A percentile compares a stretch with the other conserved stretches of the same genome.
phyloP scores from a whole-genome alignment of 208 protist species.

The Leishmania turanica region DNA sequence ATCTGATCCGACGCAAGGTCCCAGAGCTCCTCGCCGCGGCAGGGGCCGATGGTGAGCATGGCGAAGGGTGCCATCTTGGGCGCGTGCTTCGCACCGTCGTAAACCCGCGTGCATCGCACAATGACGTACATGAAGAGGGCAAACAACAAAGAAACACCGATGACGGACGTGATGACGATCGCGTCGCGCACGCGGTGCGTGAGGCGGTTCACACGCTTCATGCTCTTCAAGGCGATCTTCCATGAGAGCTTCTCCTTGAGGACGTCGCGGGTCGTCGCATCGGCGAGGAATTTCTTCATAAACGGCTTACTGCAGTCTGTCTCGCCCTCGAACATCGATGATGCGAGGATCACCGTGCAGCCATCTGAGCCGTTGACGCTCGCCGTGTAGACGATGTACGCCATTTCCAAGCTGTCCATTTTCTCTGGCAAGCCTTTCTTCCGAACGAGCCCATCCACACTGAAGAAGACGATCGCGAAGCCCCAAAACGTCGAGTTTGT shows the following conservation, averaged over 20 bases:
- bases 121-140: conserved; percentile 27
- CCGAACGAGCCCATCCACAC: conserved; percentile 40
- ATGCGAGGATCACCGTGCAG: conserved; percentile 25
- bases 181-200: conserved; percentile 5
- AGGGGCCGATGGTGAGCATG: conserved; percentile 65
- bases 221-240: conserved; percentile 33
- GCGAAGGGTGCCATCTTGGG: conserved; percentile 78
- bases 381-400: conserved; percentile 23
- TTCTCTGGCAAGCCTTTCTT: conserved; percentile 5
- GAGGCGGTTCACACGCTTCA: conserved; percentile 12
- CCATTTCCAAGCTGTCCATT: conserved; percentile 19
- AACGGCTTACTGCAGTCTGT: conserved; percentile 13
- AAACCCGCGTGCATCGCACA: conserved; percentile 48
- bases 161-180: conserved; percentile 8
- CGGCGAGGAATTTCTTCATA: conserved; percentile 16
- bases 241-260: conserved; percentile 30
- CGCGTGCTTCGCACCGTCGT: conserved; percentile 72
- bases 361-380: not conserved
- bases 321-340: not conserved
- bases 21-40: conserved; percentile 70
- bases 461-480: conserved; percentile 48
- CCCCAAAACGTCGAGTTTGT: conserved; percentile 67
- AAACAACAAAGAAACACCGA: not conserved
- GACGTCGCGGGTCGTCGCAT: conserved; percentile 30
- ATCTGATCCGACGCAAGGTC: conserved; percentile 63